Conservation (phyloP, 768 basidiomycete genomes). For the Boletus insuetus region DNA sequence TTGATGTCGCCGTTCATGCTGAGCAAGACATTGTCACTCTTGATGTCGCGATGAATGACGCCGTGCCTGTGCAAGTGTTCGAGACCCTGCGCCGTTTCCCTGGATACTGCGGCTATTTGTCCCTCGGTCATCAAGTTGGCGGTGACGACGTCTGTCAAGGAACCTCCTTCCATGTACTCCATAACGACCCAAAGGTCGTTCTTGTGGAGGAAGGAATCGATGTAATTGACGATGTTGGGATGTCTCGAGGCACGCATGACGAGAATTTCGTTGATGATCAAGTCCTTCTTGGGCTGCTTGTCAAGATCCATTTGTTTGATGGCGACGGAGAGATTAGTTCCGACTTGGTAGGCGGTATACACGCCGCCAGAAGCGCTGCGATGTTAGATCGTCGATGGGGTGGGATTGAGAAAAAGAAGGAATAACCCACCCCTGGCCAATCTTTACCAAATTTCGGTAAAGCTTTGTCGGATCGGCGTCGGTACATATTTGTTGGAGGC, state of each 20-base stretch:
- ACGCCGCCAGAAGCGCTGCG: conserved; percentile 93
- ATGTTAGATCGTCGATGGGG: conserved; percentile 6
- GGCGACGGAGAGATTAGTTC: conserved; percentile 89
- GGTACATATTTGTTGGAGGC: conserved; percentile 92
- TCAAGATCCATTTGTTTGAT: conserved; percentile 99
- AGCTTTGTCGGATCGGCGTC: conserved; percentile 95
- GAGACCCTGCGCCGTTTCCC: conserved; percentile 90
- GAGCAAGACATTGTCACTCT: conserved; percentile 95
- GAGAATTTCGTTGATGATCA: conserved; percentile 99
- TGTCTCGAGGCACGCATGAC: conserved; percentile 97
- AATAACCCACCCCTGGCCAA: conserved; percentile 86
- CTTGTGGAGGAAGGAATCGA: conserved; percentile 96
- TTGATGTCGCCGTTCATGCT: conserved; percentile 96
- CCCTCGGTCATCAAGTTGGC: conserved; percentile 95
- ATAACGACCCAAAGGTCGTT: conserved; percentile 99
- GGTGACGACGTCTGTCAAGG: conserved; percentile 89
- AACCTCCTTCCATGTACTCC: conserved; percentile 99
- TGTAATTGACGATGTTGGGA: conserved; percentile 99
- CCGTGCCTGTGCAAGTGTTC: conserved; percentile 95
- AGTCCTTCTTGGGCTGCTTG: conserved; percentile 98
- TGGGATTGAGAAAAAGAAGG: not conserved
- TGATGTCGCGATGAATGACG: conserved; percentile 98
- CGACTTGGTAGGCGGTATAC: conserved; percentile 97
- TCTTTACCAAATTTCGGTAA: conserved; percentile 92
- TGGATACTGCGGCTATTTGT: conserved; percentile 94